Evolutionary conservation across 2,329 filamentous ascomycete genomes (phyloP), one percentile per base, ranked within the genome.

Genomic region (Diplodia scrobiculata): DNA sequence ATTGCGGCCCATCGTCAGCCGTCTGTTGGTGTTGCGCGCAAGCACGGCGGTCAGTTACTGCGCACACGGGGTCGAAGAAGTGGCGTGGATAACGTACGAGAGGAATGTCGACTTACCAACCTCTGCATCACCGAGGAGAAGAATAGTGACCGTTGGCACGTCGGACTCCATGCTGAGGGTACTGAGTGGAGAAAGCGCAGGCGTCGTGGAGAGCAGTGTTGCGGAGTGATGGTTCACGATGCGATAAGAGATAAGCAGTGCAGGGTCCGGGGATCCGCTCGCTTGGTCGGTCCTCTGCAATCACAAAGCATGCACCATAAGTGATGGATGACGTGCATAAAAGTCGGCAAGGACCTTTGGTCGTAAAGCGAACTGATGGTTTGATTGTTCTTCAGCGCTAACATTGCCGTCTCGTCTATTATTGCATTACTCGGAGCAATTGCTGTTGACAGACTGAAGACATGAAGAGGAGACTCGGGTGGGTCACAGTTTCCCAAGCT

Each of bases 81-180:
- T 4, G 64, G 25, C 34, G 63, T 32, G 55, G 51, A 53, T 32
- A 63, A 82, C 84, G 74, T 79, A 87, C 84, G 85, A 85, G 68
- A 88, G 75, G 68, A 88, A 87, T 10, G 84, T 86, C 60, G 86
- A 85, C 75, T 88, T 88, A 66, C 86, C 86, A 53, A 86, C 84
- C 60, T 83, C 84, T 45, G 81, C 72, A 67, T 87, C 86, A 63
- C 86, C 86, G 2, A 88, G 78, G 17, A 88, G 77, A 6, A 88
- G 79, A 59, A 88, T 81, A 27, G 77, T 80, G 45, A 84, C 72
- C 48, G 79, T 75, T 25, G 78, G 78, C n/a, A 64, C 65, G 29
- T 71, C 68, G 45, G 17, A 36, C 5, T 62, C 58, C 58, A 62
- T 62, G 11, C 11, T 62, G 25, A 13, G n/a, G 14, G 27, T 11